Evolutionary conservation across 2,329 filamentous ascomycete genomes (phyloP), one percentile per base, ranked within the genome.

Genomic region (Periconia sp.): DNA sequence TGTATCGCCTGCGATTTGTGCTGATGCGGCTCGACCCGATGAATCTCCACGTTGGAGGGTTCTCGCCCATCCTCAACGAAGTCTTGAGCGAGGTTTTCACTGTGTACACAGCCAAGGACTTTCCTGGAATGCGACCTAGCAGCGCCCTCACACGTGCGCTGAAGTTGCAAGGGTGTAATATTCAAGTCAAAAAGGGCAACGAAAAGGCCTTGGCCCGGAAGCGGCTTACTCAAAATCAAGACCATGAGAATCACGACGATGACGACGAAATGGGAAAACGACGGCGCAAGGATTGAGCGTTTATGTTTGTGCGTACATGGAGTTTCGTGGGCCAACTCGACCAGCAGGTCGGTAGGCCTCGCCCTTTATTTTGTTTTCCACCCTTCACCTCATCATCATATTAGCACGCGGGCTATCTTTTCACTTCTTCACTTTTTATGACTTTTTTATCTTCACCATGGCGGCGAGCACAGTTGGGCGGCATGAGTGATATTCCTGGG

Each of bases 161-260:
- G 53, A 90, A 91, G 71, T 81, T 89, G 64, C 90, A 93, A 74
- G 90, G 90, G 3, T 90, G 90, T 65, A 85, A 91, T 47, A 92
- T 94, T 56, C 90, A 90, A 35, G 90, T 93, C 57, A 93, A 93
- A 76, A 94, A 93, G 70, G 90, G 90, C 14, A 92, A 90, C 60
- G 88, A 91, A 54, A 86, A 84, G 72, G 77, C 76, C 15, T 54
- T 74, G 55, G 76, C 77, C 42, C 71, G 78, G 43, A 75, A 75
- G 54, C 65, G 72, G 41, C 61, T 70, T 10, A 71, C 69, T 35
- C 64, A 65, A 30, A 75, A 71, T 47, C 72, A 73, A 54, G 74
- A 76, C 47, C 73, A 76, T 30, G 75, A 77, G 23, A 70, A 75
- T 18, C 67, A 69, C 19, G 60, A 60, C 37, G 70, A 72, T n/a